Base-by-base conservation (phyloP, 106 monocot species). In the Gastrodia elata region DNA sequence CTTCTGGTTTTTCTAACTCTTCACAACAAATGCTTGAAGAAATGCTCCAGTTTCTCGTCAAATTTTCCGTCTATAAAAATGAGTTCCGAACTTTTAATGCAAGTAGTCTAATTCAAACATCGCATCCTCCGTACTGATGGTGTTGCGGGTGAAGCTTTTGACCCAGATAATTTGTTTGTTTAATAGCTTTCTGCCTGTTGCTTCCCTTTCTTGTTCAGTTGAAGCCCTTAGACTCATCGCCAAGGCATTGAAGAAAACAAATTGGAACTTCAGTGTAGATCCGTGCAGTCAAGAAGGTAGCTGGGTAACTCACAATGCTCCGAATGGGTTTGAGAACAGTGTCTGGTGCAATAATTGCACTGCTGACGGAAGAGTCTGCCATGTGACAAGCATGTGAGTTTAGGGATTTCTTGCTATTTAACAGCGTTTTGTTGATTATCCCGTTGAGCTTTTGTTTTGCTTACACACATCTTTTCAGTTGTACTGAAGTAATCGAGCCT, bases 201-300 rank as follows among this genome's bases (percentile, higher is more conserved):
- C 37, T 37, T 69, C 40, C 40, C 24, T 39, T 69, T 9, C 38
- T 36, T 39, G 22, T n/a, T 68, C 87, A 93, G 93, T 75, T 71
- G 59, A 55, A 26, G 75, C 79, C 1, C 85, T 93, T 8, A 16
- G 27, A 38, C 64, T 33, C 27, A 83, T 93, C 11, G 87, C 85
- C 1, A 56, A 38, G 67, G 65, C 72, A 48, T 5, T 93, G 42
- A 81, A 83, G 36, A 85, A 82, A 65, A 65, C 38, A 25, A 49
- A 82, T 39, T 90, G 93, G 93, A 71, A 93, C 33, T 93, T 93
- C 79, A 38, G 25, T 24, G 81, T 83, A 20, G 87, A 89, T 81
- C 93, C 93, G 0, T 93, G 93, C 76, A 75, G 70, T 42, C 76
- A 80, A 3, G 35, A 25, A 26, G 77, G 76, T 2, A 78, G 82